A percentile compares a stretch with the other conserved stretches of the same genome.
These are phyloP conservation scores for Selenicereus undatus DNA, from an alignment of 148 eudicot species.

Conservation along the genomic window DNA sequence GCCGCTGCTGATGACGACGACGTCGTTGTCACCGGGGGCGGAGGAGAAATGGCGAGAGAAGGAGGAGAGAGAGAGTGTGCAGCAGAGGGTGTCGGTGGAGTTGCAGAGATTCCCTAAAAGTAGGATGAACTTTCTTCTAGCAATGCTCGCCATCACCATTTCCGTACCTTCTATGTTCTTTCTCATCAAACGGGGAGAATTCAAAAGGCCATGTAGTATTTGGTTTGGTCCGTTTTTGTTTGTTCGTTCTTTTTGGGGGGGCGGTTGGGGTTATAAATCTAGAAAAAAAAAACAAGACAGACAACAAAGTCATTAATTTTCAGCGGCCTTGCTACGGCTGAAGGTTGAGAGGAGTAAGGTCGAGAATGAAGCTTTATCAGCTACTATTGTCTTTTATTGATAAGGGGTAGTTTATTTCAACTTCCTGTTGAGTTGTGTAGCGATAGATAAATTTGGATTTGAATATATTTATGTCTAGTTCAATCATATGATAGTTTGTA, in stretches of 20 bases:
- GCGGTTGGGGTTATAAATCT: no score
- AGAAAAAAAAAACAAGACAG: no score
- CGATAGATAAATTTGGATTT: no score
- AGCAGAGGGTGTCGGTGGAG: constrained; percentile 33
- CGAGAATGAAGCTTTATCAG: neutral
- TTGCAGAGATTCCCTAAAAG: constrained; percentile 30
- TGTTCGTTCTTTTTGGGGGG: neutral
- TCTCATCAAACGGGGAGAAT: neutral
- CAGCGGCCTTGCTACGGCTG: neutral
- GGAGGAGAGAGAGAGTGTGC: constrained; percentile 41
- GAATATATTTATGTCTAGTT: no score
- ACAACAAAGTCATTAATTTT: neutral
- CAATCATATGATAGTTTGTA: no score
- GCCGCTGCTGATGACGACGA: constrained; percentile 89
- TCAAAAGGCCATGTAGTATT: neutral
- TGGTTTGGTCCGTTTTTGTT: neutral
- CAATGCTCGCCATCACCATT: constrained; percentile 80
- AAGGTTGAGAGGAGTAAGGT: neutral
- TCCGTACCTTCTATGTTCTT: neutral
- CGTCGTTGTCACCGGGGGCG: constrained; percentile 78
- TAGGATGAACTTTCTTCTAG: constrained; percentile 44
- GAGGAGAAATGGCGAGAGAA: constrained; percentile 57
- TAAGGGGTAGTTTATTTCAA: no score
- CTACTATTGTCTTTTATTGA: no score
- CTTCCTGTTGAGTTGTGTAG: no score